Conservation (phyloP, 1,284 basidiomycete species). For the Cryptococcus hybrid region DNA sequence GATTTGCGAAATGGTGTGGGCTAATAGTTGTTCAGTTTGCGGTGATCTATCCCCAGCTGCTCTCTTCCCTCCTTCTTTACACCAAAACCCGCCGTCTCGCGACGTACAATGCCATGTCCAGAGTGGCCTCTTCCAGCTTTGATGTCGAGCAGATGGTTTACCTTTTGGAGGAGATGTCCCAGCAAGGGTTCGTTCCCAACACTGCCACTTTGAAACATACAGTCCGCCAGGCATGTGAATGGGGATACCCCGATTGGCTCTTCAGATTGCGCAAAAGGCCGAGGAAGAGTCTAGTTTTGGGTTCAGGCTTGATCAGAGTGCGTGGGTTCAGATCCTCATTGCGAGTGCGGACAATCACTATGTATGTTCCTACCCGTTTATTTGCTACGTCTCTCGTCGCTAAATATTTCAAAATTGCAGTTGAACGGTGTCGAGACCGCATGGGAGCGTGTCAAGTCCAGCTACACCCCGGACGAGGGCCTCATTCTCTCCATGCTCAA, state of each 20-base stretch:
- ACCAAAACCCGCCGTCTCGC: constrained; percentile 4
- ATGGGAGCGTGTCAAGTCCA: constrained; percentile 64
- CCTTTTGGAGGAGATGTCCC: constrained; percentile 34
- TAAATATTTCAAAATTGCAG: constrained; percentile 48
- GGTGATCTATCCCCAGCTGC: constrained; percentile 25
- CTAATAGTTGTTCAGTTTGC: constrained; percentile 14
- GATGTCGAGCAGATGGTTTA: constrained; percentile 31
- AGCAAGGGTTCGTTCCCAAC: constrained; percentile 17
- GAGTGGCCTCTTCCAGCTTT: constrained; percentile 6
- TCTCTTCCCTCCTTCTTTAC: constrained; percentile 30
- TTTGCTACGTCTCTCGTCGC: neutral
- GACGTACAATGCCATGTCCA: constrained; percentile 24
- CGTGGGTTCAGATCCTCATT: constrained; percentile 38
- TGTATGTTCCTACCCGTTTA: neutral
- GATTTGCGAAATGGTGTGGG: too few species aligned
- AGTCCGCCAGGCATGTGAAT: constrained; percentile 31
- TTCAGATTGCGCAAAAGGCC: constrained; percentile 26
- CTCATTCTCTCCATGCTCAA: constrained; percentile 66
- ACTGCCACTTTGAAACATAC: constrained; percentile 12
- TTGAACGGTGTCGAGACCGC: constrained; percentile 62
- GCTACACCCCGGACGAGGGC: constrained; percentile 69
- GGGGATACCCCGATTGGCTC: constrained; percentile 31
- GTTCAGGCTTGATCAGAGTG: constrained; percentile 7
- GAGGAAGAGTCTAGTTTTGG: constrained; percentile 14
- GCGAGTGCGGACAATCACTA: constrained; percentile 34